A percentile compares a stretch with the other conserved stretches of the same genome.
Evolutionary conservation across 75 land plant species (phyloP).

Genomic region (Pseudotsuga menziesii): DNA sequence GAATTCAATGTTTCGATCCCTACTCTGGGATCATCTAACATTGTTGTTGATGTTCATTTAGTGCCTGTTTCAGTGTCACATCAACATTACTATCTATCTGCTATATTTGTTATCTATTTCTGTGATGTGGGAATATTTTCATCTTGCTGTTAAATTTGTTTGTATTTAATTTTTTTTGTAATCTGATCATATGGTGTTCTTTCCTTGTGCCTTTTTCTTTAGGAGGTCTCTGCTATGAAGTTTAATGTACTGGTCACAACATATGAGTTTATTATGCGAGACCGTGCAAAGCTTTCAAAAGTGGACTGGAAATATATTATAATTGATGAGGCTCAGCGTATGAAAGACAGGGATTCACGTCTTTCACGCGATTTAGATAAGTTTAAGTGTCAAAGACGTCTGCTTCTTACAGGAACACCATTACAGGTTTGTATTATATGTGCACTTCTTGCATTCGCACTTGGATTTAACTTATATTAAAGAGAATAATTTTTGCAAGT

Average conservation of each 20-base stretch:
- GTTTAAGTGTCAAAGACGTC: slow-evolving; percentile 88
- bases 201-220: slow-evolving; percentile 3
- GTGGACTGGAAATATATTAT: slow-evolving; percentile 99
- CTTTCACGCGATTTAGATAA: slow-evolving; percentile 98
- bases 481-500: too few relatives aligned
- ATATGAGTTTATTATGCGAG: slow-evolving; percentile 98
- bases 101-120: neutral
- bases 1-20: too few relatives aligned
- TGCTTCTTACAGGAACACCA: slow-evolving; percentile 97
- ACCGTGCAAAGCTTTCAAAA: slow-evolving; percentile 92
- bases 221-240: slow-evolving; percentile 96
- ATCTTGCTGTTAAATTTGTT: neutral
- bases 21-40: too few relatives aligned
- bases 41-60: too few relatives aligned
- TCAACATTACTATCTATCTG: neutral
- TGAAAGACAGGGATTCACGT: slow-evolving; percentile 98
- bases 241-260: slow-evolving; percentile 98
- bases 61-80: too few relatives aligned
- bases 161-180: neutral
- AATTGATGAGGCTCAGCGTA: slow-evolving; percentile 99
- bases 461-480: neutral
- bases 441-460: too few relatives aligned
- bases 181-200: neutral
- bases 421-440: slow-evolving; percentile 63
- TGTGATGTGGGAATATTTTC: neutral